Evolutionary conservation across 164 flowering plant species (phyloP).

Genomic region (Chimonanthus praecox): DNA sequence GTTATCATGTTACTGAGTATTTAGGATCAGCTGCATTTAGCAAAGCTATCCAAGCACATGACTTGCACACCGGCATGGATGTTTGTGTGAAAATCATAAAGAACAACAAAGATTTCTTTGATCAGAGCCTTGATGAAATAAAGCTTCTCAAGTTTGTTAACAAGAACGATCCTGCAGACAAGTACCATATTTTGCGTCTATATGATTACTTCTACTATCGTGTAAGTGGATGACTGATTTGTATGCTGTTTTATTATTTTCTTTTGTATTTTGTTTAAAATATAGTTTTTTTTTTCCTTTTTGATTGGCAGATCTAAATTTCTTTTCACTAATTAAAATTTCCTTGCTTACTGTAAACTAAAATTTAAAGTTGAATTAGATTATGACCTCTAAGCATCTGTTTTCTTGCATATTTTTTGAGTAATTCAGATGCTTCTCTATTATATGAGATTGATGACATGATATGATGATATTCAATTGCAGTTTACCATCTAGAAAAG

Average conservation of each 20-base stretch:
- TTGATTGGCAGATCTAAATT: background rate
- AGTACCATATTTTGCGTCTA: conserved; percentile 82
- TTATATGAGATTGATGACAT: too few species aligned
- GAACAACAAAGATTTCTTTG: conserved; percentile 98
- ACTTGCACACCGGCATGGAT: conserved; percentile 97
- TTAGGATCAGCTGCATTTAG: conserved; percentile 99
- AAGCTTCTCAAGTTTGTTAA: conserved; percentile 97
- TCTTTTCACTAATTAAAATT: background rate
- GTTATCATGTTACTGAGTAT: conserved; percentile 98
- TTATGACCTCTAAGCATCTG: background rate
- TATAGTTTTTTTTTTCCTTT: background rate
- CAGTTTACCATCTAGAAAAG: too few species aligned
- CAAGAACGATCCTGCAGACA: conserved; percentile 97
- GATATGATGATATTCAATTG: too few species aligned
- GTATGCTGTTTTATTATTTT: background rate
- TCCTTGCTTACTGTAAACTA: background rate
- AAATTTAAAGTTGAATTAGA: background rate
- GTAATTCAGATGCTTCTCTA: too few species aligned
- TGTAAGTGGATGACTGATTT: conserved; percentile 42
- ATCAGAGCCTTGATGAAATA: conserved; percentile 99
- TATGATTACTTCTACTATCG: conserved; percentile 97
- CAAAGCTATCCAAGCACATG: conserved; percentile 99
- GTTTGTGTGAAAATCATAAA: conserved; percentile 97
- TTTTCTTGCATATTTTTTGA: background rate
- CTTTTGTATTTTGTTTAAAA: background rate